These are phyloP conservation scores for Mollisiaceae sp. DNA, from an alignment of 2,329 filamentous ascomycete genomes.

Conservation along the genomic window DNA sequence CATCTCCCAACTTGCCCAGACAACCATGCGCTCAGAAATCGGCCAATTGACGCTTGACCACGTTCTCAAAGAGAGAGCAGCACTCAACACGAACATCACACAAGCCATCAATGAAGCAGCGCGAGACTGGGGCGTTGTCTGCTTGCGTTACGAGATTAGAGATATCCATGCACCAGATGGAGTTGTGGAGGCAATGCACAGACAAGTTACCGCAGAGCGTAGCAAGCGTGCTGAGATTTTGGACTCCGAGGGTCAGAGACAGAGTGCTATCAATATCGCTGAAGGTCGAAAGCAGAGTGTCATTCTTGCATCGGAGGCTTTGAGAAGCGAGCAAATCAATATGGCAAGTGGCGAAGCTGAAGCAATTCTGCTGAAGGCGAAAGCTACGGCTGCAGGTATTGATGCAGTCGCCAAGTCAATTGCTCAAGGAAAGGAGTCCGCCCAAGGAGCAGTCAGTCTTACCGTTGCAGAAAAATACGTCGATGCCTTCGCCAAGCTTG, in stretches of 20 bases:
- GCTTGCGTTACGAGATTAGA: constrained; percentile 95
- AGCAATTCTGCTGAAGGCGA: constrained; percentile 85
- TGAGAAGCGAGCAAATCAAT: constrained; percentile 92
- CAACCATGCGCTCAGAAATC: constrained; percentile 98
- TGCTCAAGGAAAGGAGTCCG: constrained; percentile 71
- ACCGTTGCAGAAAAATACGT: constrained; percentile 98
- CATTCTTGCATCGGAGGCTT: constrained; percentile 91
- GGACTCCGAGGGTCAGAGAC: constrained; percentile 94
- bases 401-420: constrained; percentile 83
- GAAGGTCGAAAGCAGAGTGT: constrained; percentile 97
- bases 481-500: constrained; percentile 88
- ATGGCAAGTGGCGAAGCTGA: constrained; percentile 90
- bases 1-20: constrained; percentile 96
- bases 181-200: constrained; percentile 97
- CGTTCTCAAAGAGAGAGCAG: constrained; percentile 94
- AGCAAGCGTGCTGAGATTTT: constrained; percentile 98
- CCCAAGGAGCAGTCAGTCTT: constrained; percentile 83
- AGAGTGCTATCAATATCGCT: constrained; percentile 98
- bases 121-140: constrained; percentile 95
- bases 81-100: constrained; percentile 98
- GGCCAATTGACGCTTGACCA: constrained; percentile 96
- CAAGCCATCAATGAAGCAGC: constrained; percentile 97
- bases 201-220: constrained; percentile 95
- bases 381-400: constrained; percentile 86
- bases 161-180: constrained; percentile 95